Base-by-base conservation (phyloP, 768 basidiomycete genomes). In the Boletus insuetus region DNA sequence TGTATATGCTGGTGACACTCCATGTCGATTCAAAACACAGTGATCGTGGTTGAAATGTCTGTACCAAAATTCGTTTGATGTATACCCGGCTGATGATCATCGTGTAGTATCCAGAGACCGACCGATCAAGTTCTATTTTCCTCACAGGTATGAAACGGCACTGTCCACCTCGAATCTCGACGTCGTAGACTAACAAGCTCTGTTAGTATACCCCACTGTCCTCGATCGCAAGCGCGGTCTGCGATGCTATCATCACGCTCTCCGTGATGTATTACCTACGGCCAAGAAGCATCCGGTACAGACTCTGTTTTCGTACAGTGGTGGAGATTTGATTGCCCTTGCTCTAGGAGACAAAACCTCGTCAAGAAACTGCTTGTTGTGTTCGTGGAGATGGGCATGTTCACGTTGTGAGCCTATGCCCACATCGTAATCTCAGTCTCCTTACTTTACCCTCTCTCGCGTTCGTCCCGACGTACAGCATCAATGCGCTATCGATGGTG, bases 381-480 rank as follows among this genome's bases (percentile, higher is more conserved):
- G 8, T 59, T 48, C 38, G 38, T 53, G 24, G 45, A 59, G 10
- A 59, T 56, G 62, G 53, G 57, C 29, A 19, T 55, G 16, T 48
- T 64, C 46, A 56, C 55, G 17, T 62, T 43, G 62, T 61, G 44
- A 55, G 59, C 34, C n/a, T 40, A 5, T 17, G 16, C n/a, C 10
- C 16, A 11, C 7, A 12, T 48, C 16, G 1, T 2, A 35, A 34
- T 22, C 10, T 16, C 19, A 3, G 24, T 7, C 13, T 22, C 13
- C 16, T 29, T 4, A 0, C 26, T 2, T 42, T 10, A 19, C 52
- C 19, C 37, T 26, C 29, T n/a, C 12, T 44, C 4, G 29, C 12
- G 14, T 31, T 46, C 19, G 6, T 26, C 34, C 17, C 22, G 22
- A 26, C 17, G 40, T 34, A 16, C 37, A 66, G 64, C 35, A 29